Evolutionary conservation across 805 yeast species (phyloP), one percentile per base, ranked within the genome.

Genomic region (Hanseniaspora lachancei): DNA sequence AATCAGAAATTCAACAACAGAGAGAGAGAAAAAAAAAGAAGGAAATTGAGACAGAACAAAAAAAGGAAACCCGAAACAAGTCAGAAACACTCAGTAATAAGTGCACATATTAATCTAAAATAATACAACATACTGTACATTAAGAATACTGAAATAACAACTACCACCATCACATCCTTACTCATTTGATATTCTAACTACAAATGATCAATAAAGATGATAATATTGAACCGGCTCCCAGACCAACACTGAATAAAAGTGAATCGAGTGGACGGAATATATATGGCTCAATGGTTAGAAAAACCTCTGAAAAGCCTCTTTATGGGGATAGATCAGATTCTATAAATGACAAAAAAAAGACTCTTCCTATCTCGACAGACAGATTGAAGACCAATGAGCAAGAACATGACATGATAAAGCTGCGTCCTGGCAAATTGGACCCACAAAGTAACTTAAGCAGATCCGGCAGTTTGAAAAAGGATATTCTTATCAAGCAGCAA

Each of bases 281-380:
- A n/a, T 41, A 50, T 13, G 47, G 61, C 34, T 40, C 53, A 34
- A 52, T 52, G 20, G 41, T 55, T n/a, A 55, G 57, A 35, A 58
- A 57, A 20, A 54, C 47, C 9, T 49, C 58, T 16, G 57, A 54
- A 41, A 47, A 54, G n/a, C 49, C 29, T 47, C 38, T 54, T 23
- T 54, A 54, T 18, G 57, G 57, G 18, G 49, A 38, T 24, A 42
- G 42, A 38, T 24, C 49, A 35, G 49, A 35, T 3, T 34, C 42
- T n/a, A 43, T 21, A 1, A 24, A 35, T 44, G 48, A 44, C 7
- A 44, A 44, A 29, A 27, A 44, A 13, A 44, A 44, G 32, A 29
- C 35, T 2, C 48, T 18, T 5, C 18, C 38, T 15, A 6, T 44
- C 16, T 18, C 48, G 2, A 29, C 48, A n/a, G 36, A 44, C 10